phyloP scores from a whole-genome alignment of 352 stramenopile genomes.

The Globisporangium iwayamae region DNA sequence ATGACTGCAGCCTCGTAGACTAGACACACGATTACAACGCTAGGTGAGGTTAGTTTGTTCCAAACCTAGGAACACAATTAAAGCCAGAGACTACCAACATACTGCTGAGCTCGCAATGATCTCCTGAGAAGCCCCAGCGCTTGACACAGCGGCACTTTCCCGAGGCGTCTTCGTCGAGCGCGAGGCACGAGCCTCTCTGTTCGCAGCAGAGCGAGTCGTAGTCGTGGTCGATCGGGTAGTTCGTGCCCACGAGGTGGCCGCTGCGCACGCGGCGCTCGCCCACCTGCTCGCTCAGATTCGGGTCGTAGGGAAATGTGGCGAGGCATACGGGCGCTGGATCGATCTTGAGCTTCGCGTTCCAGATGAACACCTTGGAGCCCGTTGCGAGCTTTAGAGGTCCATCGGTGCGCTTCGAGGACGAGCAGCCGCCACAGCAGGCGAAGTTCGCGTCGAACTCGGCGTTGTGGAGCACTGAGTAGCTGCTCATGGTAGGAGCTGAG shows the following conservation, averaged over 20 bases:
- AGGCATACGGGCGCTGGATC: conserved; percentile 35
- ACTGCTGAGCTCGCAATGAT: conserved; percentile 67
- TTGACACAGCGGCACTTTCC: conserved; percentile 63
- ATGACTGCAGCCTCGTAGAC: conserved; percentile 53
- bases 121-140: conserved; percentile 60
- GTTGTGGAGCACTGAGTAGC: not conserved
- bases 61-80: not conserved
- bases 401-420: conserved; percentile 46
- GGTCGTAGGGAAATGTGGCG: conserved; percentile 63
- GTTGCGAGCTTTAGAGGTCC: conserved; percentile 42
- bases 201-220: conserved; percentile 66
- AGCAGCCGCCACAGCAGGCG: conserved; percentile 69
- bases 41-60: not conserved
- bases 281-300: conserved; percentile 47
- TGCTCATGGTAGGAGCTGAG: not conserved
- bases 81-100: conserved; percentile 4
- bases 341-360: conserved; percentile 62
- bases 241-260: conserved; percentile 51
- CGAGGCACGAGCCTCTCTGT: conserved; percentile 44
- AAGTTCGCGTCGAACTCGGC: conserved; percentile 45
- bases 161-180: conserved; percentile 52
- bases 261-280: conserved; percentile 59
- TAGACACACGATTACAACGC: conserved; percentile 13
- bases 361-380: conserved; percentile 60
- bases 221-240: conserved; percentile 72